phyloP scores from a whole-genome alignment of 148 eudicot species.

The Amaranthus palmeri region DNA sequence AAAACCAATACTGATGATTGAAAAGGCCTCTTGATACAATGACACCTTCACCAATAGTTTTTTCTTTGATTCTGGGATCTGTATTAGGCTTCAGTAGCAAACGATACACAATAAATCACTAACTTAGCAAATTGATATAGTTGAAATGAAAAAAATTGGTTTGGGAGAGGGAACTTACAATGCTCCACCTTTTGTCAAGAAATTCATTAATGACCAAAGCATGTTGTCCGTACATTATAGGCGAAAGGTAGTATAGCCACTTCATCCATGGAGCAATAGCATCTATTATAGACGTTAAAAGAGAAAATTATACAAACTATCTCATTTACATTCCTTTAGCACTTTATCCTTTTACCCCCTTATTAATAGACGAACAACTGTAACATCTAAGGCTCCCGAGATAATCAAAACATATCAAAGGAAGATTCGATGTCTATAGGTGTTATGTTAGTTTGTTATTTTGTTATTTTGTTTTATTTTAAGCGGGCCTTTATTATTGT shows the following conservation, averaged over 20 bases:
- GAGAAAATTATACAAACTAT: too few species aligned
- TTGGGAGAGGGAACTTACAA: slow-evolving; percentile 24
- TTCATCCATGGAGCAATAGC: slow-evolving; percentile 50
- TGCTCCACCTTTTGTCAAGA: slow-evolving; percentile 62
- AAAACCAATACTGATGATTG: slow-evolving; percentile 49
- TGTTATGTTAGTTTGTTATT: too few species aligned
- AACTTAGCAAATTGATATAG: too few species aligned
- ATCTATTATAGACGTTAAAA: too few species aligned
- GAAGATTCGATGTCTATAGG: too few species aligned
- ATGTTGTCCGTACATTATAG: slow-evolving; percentile 67
- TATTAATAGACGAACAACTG: too few species aligned
- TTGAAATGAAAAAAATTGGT: not conserved
- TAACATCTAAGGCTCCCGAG: too few species aligned
- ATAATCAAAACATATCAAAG: too few species aligned
- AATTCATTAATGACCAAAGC: slow-evolving; percentile 68
- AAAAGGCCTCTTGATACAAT: slow-evolving; percentile 54
- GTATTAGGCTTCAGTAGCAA: slow-evolving; percentile 47
- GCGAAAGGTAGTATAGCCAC: slow-evolving; percentile 66
- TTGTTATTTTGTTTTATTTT: too few species aligned
- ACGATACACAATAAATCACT: not conserved
- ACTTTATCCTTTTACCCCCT: too few species aligned
- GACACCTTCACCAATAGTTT: slow-evolving; percentile 59
- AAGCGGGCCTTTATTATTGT: too few species aligned
- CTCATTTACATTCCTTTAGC: too few species aligned
- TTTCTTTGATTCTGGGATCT: slow-evolving; percentile 42